phyloP scores from a whole-genome alignment of 192 early-diverging fungal genomes.

The Allomyces macrogynus region DNA sequence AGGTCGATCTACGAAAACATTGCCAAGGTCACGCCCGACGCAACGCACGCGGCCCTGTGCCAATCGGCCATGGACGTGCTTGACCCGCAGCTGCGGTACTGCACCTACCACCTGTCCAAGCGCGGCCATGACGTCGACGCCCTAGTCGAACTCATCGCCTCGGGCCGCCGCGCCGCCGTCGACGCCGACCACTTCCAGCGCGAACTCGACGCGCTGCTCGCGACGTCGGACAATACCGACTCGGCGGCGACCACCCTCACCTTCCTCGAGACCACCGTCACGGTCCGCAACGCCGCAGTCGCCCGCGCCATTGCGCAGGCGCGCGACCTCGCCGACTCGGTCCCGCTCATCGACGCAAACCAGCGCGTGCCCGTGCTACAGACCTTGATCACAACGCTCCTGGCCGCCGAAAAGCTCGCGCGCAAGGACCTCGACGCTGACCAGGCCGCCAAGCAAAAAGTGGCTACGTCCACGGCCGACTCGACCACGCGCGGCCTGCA shows the following conservation, averaged over 20 bases:
- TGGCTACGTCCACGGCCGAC: too few relatives aligned
- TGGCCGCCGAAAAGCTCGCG: neutral
- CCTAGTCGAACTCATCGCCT: conserved; percentile 18
- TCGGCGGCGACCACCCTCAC: too few relatives aligned
- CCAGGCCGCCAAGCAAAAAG: too few relatives aligned
- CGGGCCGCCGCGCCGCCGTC: too few relatives aligned
- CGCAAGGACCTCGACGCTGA: neutral
- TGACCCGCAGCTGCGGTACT: conserved; percentile 62
- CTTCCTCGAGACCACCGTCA: too few relatives aligned
- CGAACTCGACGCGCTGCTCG: too few relatives aligned
- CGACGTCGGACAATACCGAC: too few relatives aligned
- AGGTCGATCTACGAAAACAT: conserved; percentile 50
- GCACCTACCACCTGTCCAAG: conserved; percentile 41
- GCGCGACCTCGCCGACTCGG: neutral
- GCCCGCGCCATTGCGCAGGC: neutral
- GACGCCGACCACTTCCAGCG: too few relatives aligned
- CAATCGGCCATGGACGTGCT: conserved; percentile 49
- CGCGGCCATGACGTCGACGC: conserved; percentile 20
- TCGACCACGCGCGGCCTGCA: too few relatives aligned
- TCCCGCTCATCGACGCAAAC: neutral
- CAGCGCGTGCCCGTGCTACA: neutral
- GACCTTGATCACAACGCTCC: neutral
- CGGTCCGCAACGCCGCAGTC: neutral
- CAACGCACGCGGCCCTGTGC: conserved; percentile 30
- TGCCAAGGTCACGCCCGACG: conserved; percentile 24